Evolutionary conservation across 768 basidiomycete species (phyloP), one percentile per base, ranked within the genome.

Genomic region (Agrocybe chaxingu): DNA sequence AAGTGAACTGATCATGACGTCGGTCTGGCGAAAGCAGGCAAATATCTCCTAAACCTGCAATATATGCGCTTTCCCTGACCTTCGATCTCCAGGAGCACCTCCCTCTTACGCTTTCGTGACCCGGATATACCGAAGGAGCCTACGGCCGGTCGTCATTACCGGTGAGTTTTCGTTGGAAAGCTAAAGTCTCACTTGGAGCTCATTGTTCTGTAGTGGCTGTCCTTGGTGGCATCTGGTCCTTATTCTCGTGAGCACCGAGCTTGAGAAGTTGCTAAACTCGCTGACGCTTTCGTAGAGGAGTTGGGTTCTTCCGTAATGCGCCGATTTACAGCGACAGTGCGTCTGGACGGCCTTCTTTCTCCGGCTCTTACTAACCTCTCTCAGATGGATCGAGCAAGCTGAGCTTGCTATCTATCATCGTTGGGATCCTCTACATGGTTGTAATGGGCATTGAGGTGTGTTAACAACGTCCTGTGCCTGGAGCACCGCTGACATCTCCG

Each of bases 21-120:
- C 24, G 3, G 24, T 24, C 5, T 24, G 24, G 5, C 24, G 24
- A 24, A 24, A 24, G 5, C 24, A 24, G 24, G 24, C 24, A 24
- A 24, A 24, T 24, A 24, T 24, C 24, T 24, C 24, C 24, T 24
- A 24, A 24, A 24, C 5, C 24, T 24, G 24, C 24, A 24, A 24
- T 24, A 24, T 24, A 24, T 24, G 42, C 6, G 42, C 42, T n/a
- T 12, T 39, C 43, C 1, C 43, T 45, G 18, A n/a, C 18, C 8
- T 13, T 38, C 8, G 3, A 30, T 41, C 44, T 48, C 34, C 61
- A 84, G 70, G 74, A 48, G 57, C 78, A 49, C 73, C 80, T 16
- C 82, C 83, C 3, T 69, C 79, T 1, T 87, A 84, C 68, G 74
- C 76, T n/a, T 80, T 81, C 62, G 76, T 80, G 12, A 73, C 72